Conservation (phyloP, 805 yeast species). For the Candida adriatica region DNA sequence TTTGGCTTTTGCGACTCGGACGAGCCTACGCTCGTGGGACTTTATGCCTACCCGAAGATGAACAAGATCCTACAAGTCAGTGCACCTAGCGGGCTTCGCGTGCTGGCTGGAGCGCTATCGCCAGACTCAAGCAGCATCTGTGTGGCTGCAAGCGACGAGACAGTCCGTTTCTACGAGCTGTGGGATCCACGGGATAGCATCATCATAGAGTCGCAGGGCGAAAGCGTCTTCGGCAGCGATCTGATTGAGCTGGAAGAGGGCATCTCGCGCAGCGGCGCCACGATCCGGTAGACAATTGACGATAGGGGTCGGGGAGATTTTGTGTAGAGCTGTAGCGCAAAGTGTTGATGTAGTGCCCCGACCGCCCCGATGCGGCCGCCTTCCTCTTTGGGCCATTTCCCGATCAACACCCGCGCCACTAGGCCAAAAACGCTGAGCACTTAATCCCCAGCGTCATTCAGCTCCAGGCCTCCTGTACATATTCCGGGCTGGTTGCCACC, state of each 20-base stretch:
- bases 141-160: constrained; percentile 72
- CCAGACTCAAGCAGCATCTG: constrained; percentile 60
- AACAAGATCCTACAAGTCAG: constrained; percentile 40
- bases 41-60: constrained; percentile 66
- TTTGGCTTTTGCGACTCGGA: constrained; percentile 68
- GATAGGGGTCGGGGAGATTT: constrained; percentile 18
- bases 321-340: too few species aligned
- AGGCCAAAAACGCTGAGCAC: too few species aligned
- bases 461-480: too few species aligned
- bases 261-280: constrained; percentile 26
- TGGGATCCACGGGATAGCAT: constrained; percentile 46
- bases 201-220: constrained; percentile 32
- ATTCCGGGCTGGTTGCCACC: too few species aligned
- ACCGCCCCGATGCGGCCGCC: too few species aligned
- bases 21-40: constrained; percentile 44
- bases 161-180: constrained; percentile 64
- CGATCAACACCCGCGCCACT: too few species aligned
- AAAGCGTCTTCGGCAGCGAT: constrained; percentile 48
- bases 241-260: constrained; percentile 57
- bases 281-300: constrained; percentile 18
- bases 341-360: too few species aligned
- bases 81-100: constrained; percentile 46
- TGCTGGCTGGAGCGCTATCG: constrained; percentile 58
- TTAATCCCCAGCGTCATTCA: too few species aligned
- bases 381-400: too few species aligned